Base-by-base conservation (phyloP, 257 asterid species). In the Nicotiana undulata region DNA sequence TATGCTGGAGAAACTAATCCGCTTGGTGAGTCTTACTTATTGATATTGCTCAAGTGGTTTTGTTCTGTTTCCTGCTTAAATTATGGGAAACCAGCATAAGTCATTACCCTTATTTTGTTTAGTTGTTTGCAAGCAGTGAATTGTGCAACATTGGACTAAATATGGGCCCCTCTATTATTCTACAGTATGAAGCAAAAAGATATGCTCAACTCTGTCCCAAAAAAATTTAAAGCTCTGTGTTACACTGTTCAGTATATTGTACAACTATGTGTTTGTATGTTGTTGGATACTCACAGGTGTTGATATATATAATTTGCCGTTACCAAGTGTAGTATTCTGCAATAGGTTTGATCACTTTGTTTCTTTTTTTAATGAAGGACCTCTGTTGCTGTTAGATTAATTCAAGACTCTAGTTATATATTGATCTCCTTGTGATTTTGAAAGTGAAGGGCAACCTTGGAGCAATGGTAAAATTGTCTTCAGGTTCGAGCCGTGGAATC, bases 1-100 rank as follows among this genome's bases (percentile, higher is more conserved):
- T 96, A 96, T 85, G 94, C 97, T 63, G 99, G 99, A 84, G 99
- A 92, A 91, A 88, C 92, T 79, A 96, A 96, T 84, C 98, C 99
- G 81, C 94, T 96, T 34, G 97, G 99, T 96, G 84, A 86, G 92
- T 84, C 58, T 44, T 63, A 15, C 49, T 79, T 79, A 55, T 28
- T 82, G 37, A 24, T 80, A 18, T 66, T 66, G 77, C 49, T 66
- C 52, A 55, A 58, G 40, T 66, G 6, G 17, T 53, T 40, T 51
- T 55, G 83, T 53, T 64, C 51, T 78, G 74, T 64, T 29, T 77
- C 12, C 66, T 49, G 79, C 60, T 46, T 46, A 44, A 72, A 46
- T 46, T 22, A 13, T 13, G 15, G 49, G 78, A 24, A 72, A 55
- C 24, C 16, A 13, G 7, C 17, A 15, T 46, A 26, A 13, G 61